phyloP scores from a whole-genome alignment of 805 yeast species.

The Sungouiozyma intestinalis region DNA sequence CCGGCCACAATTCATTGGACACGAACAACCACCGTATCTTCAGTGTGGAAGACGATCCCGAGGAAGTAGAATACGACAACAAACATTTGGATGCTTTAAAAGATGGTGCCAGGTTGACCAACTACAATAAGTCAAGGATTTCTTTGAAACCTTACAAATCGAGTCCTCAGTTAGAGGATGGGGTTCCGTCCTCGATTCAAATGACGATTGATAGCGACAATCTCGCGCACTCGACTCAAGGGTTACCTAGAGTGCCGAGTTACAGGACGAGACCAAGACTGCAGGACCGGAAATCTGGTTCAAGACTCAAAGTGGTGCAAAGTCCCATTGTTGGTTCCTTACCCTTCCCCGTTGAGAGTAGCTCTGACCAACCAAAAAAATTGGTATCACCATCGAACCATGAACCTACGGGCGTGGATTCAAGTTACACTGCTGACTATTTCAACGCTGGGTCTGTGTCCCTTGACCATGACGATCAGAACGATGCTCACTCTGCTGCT shows the following conservation, averaged over 20 bases:
- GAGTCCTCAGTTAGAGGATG: constrained; percentile 1
- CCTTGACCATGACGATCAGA: constrained; percentile 8
- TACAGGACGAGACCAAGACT: neutral
- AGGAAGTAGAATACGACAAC: constrained; percentile 54
- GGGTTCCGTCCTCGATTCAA: neutral
- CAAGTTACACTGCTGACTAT: no score
- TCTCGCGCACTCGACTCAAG: neutral
- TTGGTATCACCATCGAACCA: neutral
- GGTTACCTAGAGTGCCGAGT: neutral
- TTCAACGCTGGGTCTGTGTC: neutral
- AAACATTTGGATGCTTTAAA: constrained; percentile 48
- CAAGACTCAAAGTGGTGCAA: neutral
- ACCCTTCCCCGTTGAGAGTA: neutral
- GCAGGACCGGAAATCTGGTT: neutral
- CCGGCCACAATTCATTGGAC: constrained; percentile 3
- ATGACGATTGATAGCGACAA: neutral
- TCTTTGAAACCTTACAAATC: constrained; percentile 2
- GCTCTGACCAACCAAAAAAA: neutral
- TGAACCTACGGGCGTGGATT: no score
- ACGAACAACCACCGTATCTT: constrained; percentile 35
- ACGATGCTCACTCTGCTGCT: constrained; percentile 23
- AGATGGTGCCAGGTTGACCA: neutral
- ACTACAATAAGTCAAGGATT: constrained; percentile 1
- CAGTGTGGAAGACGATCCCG: constrained; percentile 75
- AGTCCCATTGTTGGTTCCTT: neutral